These are phyloP conservation scores for Phialocephala subalpina DNA, from an alignment of 2,329 filamentous ascomycete species.

Conservation along the genomic window DNA sequence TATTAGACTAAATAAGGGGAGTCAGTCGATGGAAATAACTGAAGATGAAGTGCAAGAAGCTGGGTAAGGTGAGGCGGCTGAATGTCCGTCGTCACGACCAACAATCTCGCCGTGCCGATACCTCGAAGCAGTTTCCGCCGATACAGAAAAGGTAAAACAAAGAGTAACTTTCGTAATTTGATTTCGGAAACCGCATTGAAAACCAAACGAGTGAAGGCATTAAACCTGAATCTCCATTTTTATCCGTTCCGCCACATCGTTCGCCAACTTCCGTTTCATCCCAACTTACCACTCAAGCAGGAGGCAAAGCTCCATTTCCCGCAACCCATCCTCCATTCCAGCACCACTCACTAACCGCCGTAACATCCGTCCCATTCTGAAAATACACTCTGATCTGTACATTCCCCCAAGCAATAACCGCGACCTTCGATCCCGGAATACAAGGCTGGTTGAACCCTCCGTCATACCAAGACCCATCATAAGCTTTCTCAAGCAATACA, in stretches of 20 bases:
- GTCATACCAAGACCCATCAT: slow-evolving; percentile 25
- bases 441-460: slow-evolving; percentile 20
- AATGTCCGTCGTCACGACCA: too few relatives aligned
- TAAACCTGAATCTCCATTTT: background rate
- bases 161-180: too few relatives aligned
- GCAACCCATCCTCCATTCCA: slow-evolving; percentile 19
- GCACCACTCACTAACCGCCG: slow-evolving; percentile 21
- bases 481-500: slow-evolving; percentile 22
- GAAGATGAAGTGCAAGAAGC: too few relatives aligned
- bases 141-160: too few relatives aligned
- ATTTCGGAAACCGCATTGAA: too few relatives aligned
- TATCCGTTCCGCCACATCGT: background rate
- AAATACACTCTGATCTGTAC: slow-evolving; percentile 20
- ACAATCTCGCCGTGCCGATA: too few relatives aligned
- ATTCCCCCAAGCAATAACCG: slow-evolving; percentile 14
- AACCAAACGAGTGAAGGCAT: too few relatives aligned
- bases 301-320: slow-evolving; percentile 17
- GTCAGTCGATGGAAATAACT: too few relatives aligned
- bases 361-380: slow-evolving; percentile 20
- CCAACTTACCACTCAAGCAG: background rate
- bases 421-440: slow-evolving; percentile 22
- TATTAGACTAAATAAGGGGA: too few relatives aligned
- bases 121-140: too few relatives aligned
- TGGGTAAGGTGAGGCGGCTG: too few relatives aligned
- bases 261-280: background rate